Evolutionary conservation across 352 stramenopile genomes (phyloP), one percentile per base, ranked within the genome.

Genomic region (Pythium brachiatum): DNA sequence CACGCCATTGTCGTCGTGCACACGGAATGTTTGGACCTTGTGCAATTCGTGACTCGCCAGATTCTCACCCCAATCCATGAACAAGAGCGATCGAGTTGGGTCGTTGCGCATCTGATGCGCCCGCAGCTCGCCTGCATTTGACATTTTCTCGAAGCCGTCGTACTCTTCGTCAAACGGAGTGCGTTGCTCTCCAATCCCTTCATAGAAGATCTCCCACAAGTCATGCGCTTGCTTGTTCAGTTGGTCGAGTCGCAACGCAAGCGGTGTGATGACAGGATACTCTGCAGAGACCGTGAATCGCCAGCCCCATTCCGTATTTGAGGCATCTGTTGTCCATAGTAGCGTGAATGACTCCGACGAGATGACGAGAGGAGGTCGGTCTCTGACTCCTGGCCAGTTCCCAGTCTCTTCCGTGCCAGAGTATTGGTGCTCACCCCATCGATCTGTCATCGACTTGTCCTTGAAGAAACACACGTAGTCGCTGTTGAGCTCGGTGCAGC

Each of bases 231-330:
- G 74, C 36, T 75, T 74, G 38, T 92, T 71, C 15, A 94, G 66
- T 29, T 90, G 79, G 13, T 86, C 72, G 1, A 89, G 46, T 11
- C 56, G 70, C 31, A 90, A 70, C 18, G 83, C 60, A 6, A 86
- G 53, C 11, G 84, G 74, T 25, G 65, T 57, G 11, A 81, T 63
- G 1, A 74, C 66, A 11, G 74, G 55, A 67, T 89, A 94, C 25
- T 88, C 76, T 6, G 83, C 81, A 18, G 68, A 73, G 0, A 94
- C 82, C 8, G 74, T 89, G 46, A 95, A 92, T 48, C 89, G 86
- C 76, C 84, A 94, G 0, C 88, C 88, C 90, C 90, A 97, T 25
- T 96, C 89, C 26, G 92, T 86, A 62, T 96, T 97, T 8, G 82
- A 88, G 0, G 72, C 73, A 68, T 97, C 90, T 0, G 87, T 93